Conservation (phyloP, 2,329 filamentous ascomycete species). For the Neurospora crassa region DNA sequence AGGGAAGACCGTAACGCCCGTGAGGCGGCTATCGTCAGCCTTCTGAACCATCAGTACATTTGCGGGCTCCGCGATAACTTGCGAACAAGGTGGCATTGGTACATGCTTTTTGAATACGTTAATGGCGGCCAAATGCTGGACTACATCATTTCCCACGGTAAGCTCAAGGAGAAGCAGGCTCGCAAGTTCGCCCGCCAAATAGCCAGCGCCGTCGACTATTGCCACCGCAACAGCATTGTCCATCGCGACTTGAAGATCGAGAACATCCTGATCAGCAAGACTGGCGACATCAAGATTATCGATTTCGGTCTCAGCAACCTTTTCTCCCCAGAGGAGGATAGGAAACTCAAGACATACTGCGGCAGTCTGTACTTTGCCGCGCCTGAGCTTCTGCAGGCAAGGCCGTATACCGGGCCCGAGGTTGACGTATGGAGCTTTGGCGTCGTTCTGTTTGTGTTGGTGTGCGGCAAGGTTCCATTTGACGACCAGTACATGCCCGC, state of each 20-base stretch:
- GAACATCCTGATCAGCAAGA: slow-evolving; percentile 98
- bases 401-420: slow-evolving; percentile 90
- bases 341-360: slow-evolving; percentile 85
- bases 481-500: slow-evolving; percentile 99
- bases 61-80: slow-evolving; percentile 94
- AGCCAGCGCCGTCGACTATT: slow-evolving; percentile 92
- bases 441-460: slow-evolving; percentile 92
- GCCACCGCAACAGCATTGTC: slow-evolving; percentile 95
- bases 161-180: slow-evolving; percentile 95
- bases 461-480: slow-evolving; percentile 96
- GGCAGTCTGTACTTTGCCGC: slow-evolving; percentile 97
- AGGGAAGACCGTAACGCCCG: slow-evolving; percentile 93
- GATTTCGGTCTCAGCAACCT: slow-evolving; percentile 97
- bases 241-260: slow-evolving; percentile 97
- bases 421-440: slow-evolving; percentile 99
- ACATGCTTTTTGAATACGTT: slow-evolving; percentile 99
- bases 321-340: slow-evolving; percentile 69
- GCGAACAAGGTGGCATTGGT: slow-evolving; percentile 96
- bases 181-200: slow-evolving; percentile 97
- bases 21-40: slow-evolving; percentile 91
- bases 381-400: slow-evolving; percentile 85
- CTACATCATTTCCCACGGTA: slow-evolving; percentile 97
- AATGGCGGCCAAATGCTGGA: slow-evolving; percentile 99
- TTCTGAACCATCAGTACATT: slow-evolving; percentile 90
- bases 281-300: slow-evolving; percentile 97